A percentile compares a stretch with the other conserved stretches of the same genome.
Conservation (phyloP, 331 rosid species). For the Phaseolus coccineus region DNA sequence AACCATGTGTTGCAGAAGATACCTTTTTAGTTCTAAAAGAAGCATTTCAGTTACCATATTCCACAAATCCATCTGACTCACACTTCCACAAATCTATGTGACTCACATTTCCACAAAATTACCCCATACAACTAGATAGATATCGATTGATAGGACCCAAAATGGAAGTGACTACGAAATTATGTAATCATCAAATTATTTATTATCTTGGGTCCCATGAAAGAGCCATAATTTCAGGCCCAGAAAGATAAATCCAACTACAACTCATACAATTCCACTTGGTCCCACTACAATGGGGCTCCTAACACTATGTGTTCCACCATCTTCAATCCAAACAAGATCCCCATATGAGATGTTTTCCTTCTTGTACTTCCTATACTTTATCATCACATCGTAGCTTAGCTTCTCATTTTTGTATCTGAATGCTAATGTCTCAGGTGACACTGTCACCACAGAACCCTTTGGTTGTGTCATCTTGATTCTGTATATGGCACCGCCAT, state of each 20-base stretch:
- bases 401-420: slow-evolving; percentile 44
- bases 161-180: background rate
- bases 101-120: background rate
- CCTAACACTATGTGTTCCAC: slow-evolving; percentile 35
- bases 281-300: slow-evolving; percentile 51
- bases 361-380: background rate
- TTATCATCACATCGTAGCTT: slow-evolving; percentile 29
- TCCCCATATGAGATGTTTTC: slow-evolving; percentile 35
- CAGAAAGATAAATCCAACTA: background rate
- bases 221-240: background rate
- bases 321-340: slow-evolving; percentile 44
- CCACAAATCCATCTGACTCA: slow-evolving; percentile 4
- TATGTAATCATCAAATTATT: background rate
- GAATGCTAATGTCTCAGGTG: slow-evolving; percentile 44
- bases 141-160: background rate
- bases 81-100: background rate
- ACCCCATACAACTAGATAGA: background rate
- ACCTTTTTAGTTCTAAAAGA: background rate
- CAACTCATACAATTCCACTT: slow-evolving; percentile 36
- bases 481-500: slow-evolving; percentile 41
- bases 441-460: slow-evolving; percentile 33
- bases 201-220: background rate
- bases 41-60: background rate
- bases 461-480: slow-evolving; percentile 37
- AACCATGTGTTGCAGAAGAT: background rate